Conservation (phyloP, 78 protist genomes). For the Diacronema lutheri region DNA sequence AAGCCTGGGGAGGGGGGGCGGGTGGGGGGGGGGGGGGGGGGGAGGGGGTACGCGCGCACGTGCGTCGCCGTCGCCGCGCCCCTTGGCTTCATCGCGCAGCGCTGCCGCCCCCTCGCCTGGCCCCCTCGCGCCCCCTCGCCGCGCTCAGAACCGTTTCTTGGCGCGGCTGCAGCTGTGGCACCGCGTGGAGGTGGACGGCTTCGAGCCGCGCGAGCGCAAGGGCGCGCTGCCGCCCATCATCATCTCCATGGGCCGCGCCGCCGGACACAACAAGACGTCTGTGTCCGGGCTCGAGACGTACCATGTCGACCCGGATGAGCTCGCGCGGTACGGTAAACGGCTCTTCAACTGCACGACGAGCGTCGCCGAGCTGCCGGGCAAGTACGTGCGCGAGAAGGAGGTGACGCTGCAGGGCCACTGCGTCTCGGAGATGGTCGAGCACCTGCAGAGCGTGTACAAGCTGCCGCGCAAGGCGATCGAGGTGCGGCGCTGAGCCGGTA, state of each 20-base stretch:
- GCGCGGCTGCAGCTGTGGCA: too few species aligned
- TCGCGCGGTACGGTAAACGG: background rate
- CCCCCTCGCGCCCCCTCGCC: too few species aligned
- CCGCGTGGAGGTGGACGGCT: background rate
- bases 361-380: slow-evolving; percentile 3
- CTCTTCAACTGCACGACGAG: background rate
- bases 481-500: background rate
- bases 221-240: background rate
- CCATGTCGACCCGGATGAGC: background rate
- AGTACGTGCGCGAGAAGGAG: background rate
- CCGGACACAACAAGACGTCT: slow-evolving; percentile 20
- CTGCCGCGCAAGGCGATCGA: background rate
- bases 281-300: background rate
- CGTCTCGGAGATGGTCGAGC: background rate
- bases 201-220: background rate
- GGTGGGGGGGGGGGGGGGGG: too few species aligned
- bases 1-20: too few species aligned
- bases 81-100: too few species aligned
- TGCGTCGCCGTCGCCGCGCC: too few species aligned
- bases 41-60: too few species aligned
- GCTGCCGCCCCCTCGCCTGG: too few species aligned
- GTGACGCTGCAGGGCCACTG: slow-evolving; percentile 23
- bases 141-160: too few species aligned
- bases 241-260: background rate
- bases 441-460: background rate